Base-by-base conservation (phyloP, 495 filamentous ascomycete genomes). In the Echria macrotheca region DNA sequence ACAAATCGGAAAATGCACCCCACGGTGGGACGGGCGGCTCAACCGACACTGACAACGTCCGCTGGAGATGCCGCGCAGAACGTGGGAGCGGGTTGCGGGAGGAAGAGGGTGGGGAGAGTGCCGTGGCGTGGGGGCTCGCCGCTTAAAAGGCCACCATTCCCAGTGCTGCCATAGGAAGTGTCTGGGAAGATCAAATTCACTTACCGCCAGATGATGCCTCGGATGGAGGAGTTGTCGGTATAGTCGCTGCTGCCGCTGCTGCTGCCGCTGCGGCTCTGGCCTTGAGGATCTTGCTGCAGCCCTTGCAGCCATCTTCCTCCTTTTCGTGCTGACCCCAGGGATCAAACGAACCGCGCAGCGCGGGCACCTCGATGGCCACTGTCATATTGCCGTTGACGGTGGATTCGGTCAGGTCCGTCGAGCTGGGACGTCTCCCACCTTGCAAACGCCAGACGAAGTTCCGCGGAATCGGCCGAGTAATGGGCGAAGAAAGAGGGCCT, bases 391-490 rank as follows among this genome's bases (percentile, higher is more conserved):
- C 44, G 36, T 38, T 43, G 17, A 29, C 22, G 22, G 15, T 24
- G 4, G 33, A 33, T 41, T 45, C 42, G 19, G 47, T 43, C 26
- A 21, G 22, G 39, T 10, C 41, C 26, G 44, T 41, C 10, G 50
- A 51, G 35, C 47, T 55, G 52, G 19, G 50, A 32, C 53, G 37
- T 35, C 59, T 56, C 11, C 54, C 53, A 28, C 58, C 59, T 31
- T 50, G 42, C 12, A 63, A 48, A 33, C 64, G 40, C 64, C 61
- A 65, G 35, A 67, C 42, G 50, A 63, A 64, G 35, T 52, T 59
- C 4, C 36, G 58, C 17, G 52, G 62, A 22, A 50, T 33, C 14
- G 52, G 52, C 14, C 49, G 53, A 19, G 29, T 5, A 18, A 14
- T 46, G 23, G 28, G 28, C 17, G 29, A 21, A 17, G 44, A 40